phyloP scores from a whole-genome alignment of 2,329 filamentous ascomycete species.

The Berkeleyomyces rouxiae region DNA sequence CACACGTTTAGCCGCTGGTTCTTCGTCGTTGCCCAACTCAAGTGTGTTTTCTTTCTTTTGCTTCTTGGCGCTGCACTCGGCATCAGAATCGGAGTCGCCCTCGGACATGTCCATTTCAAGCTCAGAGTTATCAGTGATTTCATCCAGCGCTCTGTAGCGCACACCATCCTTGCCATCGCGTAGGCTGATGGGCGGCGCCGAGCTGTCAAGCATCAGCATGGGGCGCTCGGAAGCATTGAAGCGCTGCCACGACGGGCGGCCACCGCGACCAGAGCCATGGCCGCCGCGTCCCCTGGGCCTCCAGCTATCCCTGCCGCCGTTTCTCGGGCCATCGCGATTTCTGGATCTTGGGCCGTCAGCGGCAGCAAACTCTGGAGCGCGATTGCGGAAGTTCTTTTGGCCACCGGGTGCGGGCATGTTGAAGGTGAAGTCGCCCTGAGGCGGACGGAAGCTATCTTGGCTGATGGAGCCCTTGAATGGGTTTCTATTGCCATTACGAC shows the following conservation, averaged over 20 bases:
- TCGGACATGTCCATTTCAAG: constrained; percentile 48
- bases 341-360: constrained; percentile 9
- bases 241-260: constrained; percentile 19
- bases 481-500: neutral
- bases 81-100: constrained; percentile 22
- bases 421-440: constrained; percentile 39
- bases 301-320: constrained; percentile 10
- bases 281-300: constrained; percentile 19
- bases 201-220: constrained; percentile 29
- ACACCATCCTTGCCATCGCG: constrained; percentile 28
- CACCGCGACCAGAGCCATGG: constrained; percentile 17
- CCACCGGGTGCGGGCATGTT: constrained; percentile 35
- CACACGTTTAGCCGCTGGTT: constrained; percentile 29
- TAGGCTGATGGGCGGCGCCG: constrained; percentile 29
- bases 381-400: constrained; percentile 10
- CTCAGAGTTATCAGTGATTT: constrained; percentile 46
- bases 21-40: constrained; percentile 16
- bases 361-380: constrained; percentile 14
- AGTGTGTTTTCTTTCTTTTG: neutral
- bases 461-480: neutral
- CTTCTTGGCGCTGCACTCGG: neutral
- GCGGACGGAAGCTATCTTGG: constrained; percentile 17
- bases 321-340: constrained; percentile 9
- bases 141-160: constrained; percentile 38
- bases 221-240: constrained; percentile 32